Evolutionary conservation across 805 yeast genomes (phyloP).

Genomic region (Monosporozyma unispora): DNA sequence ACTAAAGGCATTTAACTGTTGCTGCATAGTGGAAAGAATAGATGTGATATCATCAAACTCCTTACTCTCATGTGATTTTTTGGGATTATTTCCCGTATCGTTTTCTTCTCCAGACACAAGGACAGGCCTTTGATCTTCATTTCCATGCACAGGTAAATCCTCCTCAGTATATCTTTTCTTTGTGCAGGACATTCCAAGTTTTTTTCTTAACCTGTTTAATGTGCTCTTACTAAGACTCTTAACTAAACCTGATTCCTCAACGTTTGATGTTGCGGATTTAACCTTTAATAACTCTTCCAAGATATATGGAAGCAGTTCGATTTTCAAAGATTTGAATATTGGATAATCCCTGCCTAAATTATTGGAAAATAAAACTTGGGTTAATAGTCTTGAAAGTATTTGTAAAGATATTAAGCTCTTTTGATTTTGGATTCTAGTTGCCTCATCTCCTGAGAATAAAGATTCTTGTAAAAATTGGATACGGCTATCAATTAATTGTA

Average conservation of each 20-base stretch:
- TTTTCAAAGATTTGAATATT: background rate
- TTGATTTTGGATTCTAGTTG: background rate
- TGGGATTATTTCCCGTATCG: background rate
- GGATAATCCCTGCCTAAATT: background rate
- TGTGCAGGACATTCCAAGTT: background rate
- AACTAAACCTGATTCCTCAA: background rate
- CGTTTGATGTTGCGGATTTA: background rate
- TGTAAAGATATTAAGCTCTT: background rate
- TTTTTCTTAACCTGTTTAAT: background rate
- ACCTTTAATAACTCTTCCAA: background rate
- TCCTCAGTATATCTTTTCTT: background rate
- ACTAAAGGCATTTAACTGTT: background rate
- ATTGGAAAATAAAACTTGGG: background rate
- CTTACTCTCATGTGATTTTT: background rate
- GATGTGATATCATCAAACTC: background rate
- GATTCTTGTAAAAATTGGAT: background rate
- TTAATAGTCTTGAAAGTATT: background rate
- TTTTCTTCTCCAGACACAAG: background rate
- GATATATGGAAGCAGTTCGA: background rate
- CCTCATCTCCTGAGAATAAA: background rate
- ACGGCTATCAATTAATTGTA: background rate
- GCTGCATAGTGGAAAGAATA: background rate
- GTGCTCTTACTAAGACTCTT: background rate
- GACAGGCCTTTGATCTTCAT: background rate
- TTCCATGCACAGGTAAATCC: background rate